Evolutionary conservation across 441 rosid species (phyloP).

Genomic region (Lepidium campestre): DNA sequence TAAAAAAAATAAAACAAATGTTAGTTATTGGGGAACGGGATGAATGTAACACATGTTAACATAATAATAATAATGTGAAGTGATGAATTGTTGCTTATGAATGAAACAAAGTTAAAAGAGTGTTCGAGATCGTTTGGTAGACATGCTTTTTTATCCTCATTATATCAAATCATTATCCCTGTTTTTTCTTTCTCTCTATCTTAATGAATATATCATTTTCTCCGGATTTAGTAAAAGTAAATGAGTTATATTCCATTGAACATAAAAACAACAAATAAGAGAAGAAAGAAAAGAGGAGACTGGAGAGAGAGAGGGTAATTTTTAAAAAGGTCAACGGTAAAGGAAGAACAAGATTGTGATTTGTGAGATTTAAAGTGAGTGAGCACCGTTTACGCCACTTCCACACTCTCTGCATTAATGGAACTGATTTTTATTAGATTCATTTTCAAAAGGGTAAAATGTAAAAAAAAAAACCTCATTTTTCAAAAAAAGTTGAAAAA

Average conservation of each 20-base stretch:
- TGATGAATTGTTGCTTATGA: constrained; percentile 20
- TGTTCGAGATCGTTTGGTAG: constrained; percentile 16
- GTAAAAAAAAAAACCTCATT: no score
- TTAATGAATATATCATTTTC: not conserved
- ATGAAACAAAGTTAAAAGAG: constrained; percentile 22
- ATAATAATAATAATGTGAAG: constrained; percentile 13
- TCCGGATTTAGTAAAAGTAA: not conserved
- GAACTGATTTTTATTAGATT: constrained; percentile 2
- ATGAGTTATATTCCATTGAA: not conserved
- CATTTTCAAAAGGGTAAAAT: no score
- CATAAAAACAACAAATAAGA: not conserved
- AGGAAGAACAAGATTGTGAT: no score
- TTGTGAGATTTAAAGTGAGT: constrained; percentile 16
- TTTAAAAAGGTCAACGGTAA: no score
- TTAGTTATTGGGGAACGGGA: no score
- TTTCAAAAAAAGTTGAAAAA: no score
- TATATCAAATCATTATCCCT: constrained; percentile 4
- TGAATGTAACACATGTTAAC: not conserved
- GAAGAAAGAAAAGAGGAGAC: not conserved
- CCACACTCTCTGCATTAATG: constrained; percentile 4
- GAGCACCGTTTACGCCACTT: constrained; percentile 27
- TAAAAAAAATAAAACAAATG: no score
- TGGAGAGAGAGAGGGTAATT: not conserved
- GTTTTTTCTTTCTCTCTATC: not conserved
- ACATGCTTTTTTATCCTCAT: constrained; percentile 15